Evolutionary conservation across 202 grass and related monocot species (phyloP), one percentile per base, ranked within the genome.

Genomic region (Elaeis oleifera): DNA sequence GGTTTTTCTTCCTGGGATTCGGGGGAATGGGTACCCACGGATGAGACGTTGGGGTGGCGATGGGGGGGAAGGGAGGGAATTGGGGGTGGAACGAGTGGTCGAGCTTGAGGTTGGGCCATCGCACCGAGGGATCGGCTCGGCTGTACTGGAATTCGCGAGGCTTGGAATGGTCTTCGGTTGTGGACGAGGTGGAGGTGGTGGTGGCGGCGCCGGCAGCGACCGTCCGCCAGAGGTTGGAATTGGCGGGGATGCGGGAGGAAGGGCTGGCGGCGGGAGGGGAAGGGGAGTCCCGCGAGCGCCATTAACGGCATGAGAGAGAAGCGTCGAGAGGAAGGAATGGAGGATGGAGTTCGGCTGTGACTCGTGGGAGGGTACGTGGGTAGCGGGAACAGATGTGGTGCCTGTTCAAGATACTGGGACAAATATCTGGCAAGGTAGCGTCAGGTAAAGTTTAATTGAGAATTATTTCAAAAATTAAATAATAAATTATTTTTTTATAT

Each of bases 31-130:
- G 73, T 31, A 60, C 5, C 57, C 5, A 11, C 56, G 19, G 22
- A 49, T 61, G 65, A 56, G 66, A 59, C 51, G 61, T 13, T 76
- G 63, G 16, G 23, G 20, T 48, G 56, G 7, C 55, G 56, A 44
- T 69, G 51, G 7, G 61, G 36, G 16, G 19, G 76, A 67, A 79
- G 79, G 59, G 61, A 65, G 65, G 73, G 31, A 68, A 56, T 48
- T 68, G 53, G 11, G 81, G 76, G 17, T 76, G 81, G 50, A 84
- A 69, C 26, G 84, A 78, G 63, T 88, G 74, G 53, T 77, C 79
- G 74, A 88, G 81, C 73, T 81, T 53, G 60, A 83, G 74, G 50
- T 83, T 52, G 4, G 91, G 87, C 87, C 91, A 96, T 23, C 91
- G 91, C 15, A 90, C 5, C 50, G 81, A 83, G 16, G 87, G 84